Percentiles rank a stretch among this genome's conserved stretches.
phyloP scores from a whole-genome alignment of 805 yeast species.

The Starmerella etchellsii region DNA sequence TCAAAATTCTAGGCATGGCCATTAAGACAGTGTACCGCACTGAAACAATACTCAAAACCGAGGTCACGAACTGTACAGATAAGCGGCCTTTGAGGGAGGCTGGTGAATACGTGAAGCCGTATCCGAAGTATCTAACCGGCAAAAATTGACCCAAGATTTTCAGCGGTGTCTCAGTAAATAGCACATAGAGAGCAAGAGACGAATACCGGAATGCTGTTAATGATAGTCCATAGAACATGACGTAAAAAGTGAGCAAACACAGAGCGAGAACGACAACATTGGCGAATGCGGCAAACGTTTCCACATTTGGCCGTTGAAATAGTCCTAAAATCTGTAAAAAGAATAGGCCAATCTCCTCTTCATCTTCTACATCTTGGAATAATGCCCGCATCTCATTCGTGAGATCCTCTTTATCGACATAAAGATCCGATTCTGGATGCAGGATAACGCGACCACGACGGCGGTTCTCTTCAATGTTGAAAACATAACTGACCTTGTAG shows the following conservation, averaged over 20 bases:
- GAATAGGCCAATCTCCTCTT: background rate
- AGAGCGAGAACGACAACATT: background rate
- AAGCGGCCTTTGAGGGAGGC: background rate
- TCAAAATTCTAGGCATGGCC: slow-evolving; percentile 10
- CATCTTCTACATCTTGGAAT: background rate
- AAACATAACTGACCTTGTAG: too few species aligned
- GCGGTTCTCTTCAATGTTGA: too few species aligned
- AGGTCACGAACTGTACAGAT: background rate
- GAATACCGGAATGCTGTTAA: background rate
- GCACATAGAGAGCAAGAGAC: background rate
- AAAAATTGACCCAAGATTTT: too few species aligned
- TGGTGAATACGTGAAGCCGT: background rate
- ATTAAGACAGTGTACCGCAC: slow-evolving; percentile 5
- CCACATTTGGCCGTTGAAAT: background rate
- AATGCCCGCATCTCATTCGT: background rate
- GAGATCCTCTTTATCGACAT: background rate
- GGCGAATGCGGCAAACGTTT: background rate
- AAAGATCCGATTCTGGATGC: background rate
- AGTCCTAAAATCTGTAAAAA: background rate
- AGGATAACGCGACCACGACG: background rate
- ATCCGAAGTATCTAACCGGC: background rate
- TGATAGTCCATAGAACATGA: background rate
- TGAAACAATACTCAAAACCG: background rate
- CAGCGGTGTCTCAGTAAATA: background rate
- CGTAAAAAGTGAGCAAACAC: background rate